These are phyloP conservation scores for Sechiopsis laciniata DNA, from an alignment of 306 rosid genomes.

Conservation along the genomic window DNA sequence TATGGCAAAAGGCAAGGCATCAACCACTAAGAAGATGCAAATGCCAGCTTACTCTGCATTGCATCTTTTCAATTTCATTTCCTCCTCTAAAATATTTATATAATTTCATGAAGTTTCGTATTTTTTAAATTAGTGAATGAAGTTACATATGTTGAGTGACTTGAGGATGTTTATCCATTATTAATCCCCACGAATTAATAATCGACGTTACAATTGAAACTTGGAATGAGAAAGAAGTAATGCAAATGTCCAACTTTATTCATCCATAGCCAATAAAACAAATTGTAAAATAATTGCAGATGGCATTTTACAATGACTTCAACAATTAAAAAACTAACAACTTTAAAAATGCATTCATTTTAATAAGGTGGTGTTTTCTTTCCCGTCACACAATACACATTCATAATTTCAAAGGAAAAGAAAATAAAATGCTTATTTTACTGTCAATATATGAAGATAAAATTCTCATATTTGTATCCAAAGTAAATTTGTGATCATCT, in stretches of 20 bases:
- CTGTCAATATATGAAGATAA: no score
- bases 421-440: no score
- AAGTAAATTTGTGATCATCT: no score
- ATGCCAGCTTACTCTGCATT: conserved; percentile 6
- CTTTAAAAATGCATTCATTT: no score
- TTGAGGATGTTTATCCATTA: neutral
- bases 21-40: conserved; percentile 13
- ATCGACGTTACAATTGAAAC: neutral
- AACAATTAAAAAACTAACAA: no score
- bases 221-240: neutral
- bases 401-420: no score
- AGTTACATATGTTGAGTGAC: neutral
- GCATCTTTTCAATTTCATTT: neutral
- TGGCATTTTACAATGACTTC: neutral
- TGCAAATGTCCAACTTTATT: neutral
- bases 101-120: neutral
- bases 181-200: neutral
- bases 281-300: neutral
- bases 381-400: neutral
- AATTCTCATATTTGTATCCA: no score
- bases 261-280: no score
- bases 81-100: neutral
- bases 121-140: neutral
- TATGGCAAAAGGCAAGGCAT: neutral
- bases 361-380: no score